These are phyloP conservation scores for Chloranthus sessilifolius DNA, from an alignment of 164 flowering plant genomes.

Conservation along the genomic window DNA sequence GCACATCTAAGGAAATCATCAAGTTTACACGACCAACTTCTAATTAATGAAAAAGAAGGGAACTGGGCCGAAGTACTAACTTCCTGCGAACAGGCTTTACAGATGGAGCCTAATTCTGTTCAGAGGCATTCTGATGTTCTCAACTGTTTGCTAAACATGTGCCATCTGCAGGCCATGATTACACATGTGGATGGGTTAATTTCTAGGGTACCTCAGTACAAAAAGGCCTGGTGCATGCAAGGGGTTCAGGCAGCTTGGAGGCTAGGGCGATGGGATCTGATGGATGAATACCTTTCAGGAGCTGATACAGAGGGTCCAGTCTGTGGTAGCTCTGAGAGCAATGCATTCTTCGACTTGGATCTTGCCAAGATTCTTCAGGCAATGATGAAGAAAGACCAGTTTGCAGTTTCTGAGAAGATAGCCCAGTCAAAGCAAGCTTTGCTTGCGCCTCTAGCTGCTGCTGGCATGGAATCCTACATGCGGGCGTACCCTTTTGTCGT, in stretches of 20 bases:
- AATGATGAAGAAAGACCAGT: conserved; percentile 88
- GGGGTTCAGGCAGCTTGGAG: conserved; percentile 99
- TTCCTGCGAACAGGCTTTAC: conserved; percentile 91
- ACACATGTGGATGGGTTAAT: conserved; percentile 94
- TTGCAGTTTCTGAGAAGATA: conserved; percentile 75
- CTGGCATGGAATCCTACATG: conserved; percentile 96
- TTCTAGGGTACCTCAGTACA: conserved; percentile 75
- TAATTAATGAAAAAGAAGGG: conserved; percentile 83
- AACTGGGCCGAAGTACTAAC: conserved; percentile 97
- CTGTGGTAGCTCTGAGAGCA: conserved; percentile 67
- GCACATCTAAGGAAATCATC: conserved; percentile 71
- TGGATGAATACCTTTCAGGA: conserved; percentile 84
- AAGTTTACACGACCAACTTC: conserved; percentile 79
- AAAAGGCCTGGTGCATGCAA: conserved; percentile 98
- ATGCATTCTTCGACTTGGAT: conserved; percentile 90
- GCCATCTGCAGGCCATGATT: conserved; percentile 94
- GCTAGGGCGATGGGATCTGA: conserved; percentile 96
- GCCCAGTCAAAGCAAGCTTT: conserved; percentile 90
- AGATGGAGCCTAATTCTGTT: conserved; percentile 84
- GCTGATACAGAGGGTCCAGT: conserved; percentile 81
- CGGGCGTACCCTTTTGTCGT: conserved; percentile 93
- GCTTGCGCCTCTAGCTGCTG: conserved; percentile 97
- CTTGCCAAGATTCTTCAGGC: conserved; percentile 93
- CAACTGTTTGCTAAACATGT: conserved; percentile 90
- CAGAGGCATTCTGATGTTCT: conserved; percentile 96